Evolutionary conservation across 139 green algal species (phyloP).

Genomic region (Picochlorum sp.): DNA sequence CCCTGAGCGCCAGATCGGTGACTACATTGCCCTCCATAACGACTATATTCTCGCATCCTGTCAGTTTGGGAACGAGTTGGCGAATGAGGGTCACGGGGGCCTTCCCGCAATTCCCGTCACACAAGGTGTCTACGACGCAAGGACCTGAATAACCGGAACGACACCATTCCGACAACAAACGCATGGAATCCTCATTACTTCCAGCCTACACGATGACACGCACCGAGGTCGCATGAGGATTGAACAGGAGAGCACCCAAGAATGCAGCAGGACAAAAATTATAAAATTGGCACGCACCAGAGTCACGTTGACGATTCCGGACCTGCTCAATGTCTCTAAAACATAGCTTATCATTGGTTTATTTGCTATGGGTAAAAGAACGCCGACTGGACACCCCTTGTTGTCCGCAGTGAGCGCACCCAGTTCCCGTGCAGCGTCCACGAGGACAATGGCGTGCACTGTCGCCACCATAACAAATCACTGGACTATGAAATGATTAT

Average conservation of each 20-base stretch:
- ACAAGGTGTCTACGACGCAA: not conserved
- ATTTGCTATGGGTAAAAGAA: constrained; percentile 66
- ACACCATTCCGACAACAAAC: not conserved
- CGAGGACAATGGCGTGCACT: constrained; percentile 58
- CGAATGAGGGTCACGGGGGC: not conserved
- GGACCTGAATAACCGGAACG: not conserved
- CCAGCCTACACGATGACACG: not conserved
- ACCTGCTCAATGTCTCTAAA: constrained; percentile 49
- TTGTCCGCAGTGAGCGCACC: constrained; percentile 48
- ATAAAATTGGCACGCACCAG: not conserved
- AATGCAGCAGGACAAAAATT: too few relatives aligned
- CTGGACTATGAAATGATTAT: too few relatives aligned
- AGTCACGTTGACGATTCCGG: constrained; percentile 19
- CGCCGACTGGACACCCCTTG: constrained; percentile 12
- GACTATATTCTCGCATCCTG: constrained; percentile 36
- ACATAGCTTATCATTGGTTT: constrained; percentile 65
- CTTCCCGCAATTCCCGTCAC: not conserved
- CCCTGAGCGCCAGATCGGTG: constrained; percentile 42
- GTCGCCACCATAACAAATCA: constrained; percentile 7
- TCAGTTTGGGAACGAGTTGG: not conserved
- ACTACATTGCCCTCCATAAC: constrained; percentile 59
- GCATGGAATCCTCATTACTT: not conserved
- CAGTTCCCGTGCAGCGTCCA: constrained; percentile 42
- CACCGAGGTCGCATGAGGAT: not conserved
- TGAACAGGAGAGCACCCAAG: too few relatives aligned